Evolutionary conservation across 768 basidiomycete genomes (phyloP), one percentile per base, ranked within the genome.

Genomic region (Mycena albidolilacea): DNA sequence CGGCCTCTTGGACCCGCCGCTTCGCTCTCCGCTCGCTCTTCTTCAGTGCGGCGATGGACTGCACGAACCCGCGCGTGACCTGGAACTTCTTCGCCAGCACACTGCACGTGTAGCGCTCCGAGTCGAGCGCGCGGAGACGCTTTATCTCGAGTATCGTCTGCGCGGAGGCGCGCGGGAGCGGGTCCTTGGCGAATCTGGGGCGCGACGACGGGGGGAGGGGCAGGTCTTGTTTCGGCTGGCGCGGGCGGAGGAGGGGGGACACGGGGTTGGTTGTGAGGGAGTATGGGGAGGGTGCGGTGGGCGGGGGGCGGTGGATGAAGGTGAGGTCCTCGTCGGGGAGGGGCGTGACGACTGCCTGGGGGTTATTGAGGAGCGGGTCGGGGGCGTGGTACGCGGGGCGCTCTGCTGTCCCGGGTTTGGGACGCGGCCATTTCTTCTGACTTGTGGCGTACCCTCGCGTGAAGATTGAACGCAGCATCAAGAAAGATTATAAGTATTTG

Each of bases 301-400:
- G 93, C 0, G 95, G 95, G n/a, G 93, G 93, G 54, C 95, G 91
- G 80, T 94, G 93, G 70, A 96, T 91, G 80, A 96, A 96, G 0
- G 93, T 93, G 67, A 95, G 81, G 71, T 87, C 84, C 69, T 88
- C 87, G 73, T 88, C 89, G 7, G 84, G 81, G 23, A 92, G 81
- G 10, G 82, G 69, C 11, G 86, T 89, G 62, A 90, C 88, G 60
- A 81, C 81, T 46, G 89, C 90, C 48, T 87, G 84, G 48, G 89
- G 84, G 70, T 86, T 88, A 80, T 87, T 86, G 66, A 81, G 70
- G 64, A 93, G 82, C 1, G 92, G 92, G 75, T 93, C 92, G 19
- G 87, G 85, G 37, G 88, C 84, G 61, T 87, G 89, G 52, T 88
- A 87, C 8, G 92, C 88, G 3, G 92, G 90, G 8, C 87, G 78